A percentile compares a stretch with the other conserved stretches of the same genome.
phyloP scores from a whole-genome alignment of 1,284 basidiomycete species.

The Lignosus rhinocerotis region DNA sequence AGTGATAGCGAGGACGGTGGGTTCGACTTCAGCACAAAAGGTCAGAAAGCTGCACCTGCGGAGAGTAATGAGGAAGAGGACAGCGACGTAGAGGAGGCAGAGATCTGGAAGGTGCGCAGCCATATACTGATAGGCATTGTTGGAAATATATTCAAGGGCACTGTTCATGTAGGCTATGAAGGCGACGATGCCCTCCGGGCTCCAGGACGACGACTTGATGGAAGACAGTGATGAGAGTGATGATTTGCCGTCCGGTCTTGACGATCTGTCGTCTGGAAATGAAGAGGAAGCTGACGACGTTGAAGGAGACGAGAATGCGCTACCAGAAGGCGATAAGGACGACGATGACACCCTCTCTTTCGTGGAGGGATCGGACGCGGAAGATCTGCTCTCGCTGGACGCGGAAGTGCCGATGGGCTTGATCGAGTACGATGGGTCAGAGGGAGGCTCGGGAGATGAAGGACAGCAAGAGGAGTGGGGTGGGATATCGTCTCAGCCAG shows the following conservation, averaged over 20 bases:
- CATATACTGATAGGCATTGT: not conserved
- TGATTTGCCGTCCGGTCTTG: slow-evolving; percentile 37
- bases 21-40: slow-evolving; percentile 35
- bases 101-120: slow-evolving; percentile 80
- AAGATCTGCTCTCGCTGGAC: slow-evolving; percentile 63
- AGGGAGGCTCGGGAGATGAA: slow-evolving; percentile 31
- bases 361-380: slow-evolving; percentile 68
- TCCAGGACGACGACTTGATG: slow-evolving; percentile 41
- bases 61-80: slow-evolving; percentile 40
- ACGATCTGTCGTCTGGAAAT: slow-evolving; percentile 36
- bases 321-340: slow-evolving; percentile 35
- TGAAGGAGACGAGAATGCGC: slow-evolving; percentile 31
- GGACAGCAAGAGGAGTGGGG: slow-evolving; percentile 56
- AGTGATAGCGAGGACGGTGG: slow-evolving; percentile 31
- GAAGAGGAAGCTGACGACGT: slow-evolving; percentile 34
- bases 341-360: slow-evolving; percentile 50
- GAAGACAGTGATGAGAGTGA: slow-evolving; percentile 40
- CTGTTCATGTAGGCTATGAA: slow-evolving; percentile 72
- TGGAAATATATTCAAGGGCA: not conserved
- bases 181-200: slow-evolving; percentile 68
- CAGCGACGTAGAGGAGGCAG: slow-evolving; percentile 60
- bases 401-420: slow-evolving; percentile 54
- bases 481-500: slow-evolving; percentile 41
- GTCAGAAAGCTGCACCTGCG: slow-evolving; percentile 42
- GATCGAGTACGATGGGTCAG: slow-evolving; percentile 57